Base-by-base conservation (phyloP, 1,139 yeast genomes). In the Scheffersomyces quercinus region DNA sequence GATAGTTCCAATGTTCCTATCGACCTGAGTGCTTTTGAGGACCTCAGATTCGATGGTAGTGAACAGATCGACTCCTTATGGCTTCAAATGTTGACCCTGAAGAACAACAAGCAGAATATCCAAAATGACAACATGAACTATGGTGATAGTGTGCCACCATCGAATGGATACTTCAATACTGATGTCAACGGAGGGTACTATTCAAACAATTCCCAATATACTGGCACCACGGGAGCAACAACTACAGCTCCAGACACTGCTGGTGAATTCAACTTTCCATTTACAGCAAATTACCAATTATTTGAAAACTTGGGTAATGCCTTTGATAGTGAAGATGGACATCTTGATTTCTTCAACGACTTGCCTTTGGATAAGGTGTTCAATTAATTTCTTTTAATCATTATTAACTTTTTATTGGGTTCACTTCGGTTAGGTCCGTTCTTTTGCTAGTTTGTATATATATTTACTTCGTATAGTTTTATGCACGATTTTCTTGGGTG, bases 281-380 rank as follows among this genome's bases (percentile, higher is more conserved):
- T 20, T 14, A 14, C 35, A 14, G 20, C 35, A 6, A 31, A 31
- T 20, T 31, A 31, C 20, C 28, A 28, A 5, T 10, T 20, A 14
- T 36, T 26, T 36, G 38, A 36, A 16, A 35, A 16, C 20, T 35
- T 35, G 28, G 37, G 29, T 10, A 10, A 15, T 10, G 37, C 20
- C 6, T 36, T 36, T n/a, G 29, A 36, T 12, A 20, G 20, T 10
- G 35, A 15, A 14, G 20, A 31, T 20, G 35, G 35, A 10, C 49
- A 51, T 35, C 53, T 59, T 35, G 68, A 64, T 46, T 49, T 61
- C 38, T 61, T 62, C 45, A 55, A 59, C 37, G 67, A 61, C 36
- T 41, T 62, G 31, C 65, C 66, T 6, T 56, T 59, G 44, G 59
- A 55, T 28, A 46, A 50, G 13, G 32, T 55, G 35, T 50, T 53